These are phyloP conservation scores for Aspergillus leporis DNA, from an alignment of 495 filamentous ascomycete species.

Conservation along the genomic window DNA sequence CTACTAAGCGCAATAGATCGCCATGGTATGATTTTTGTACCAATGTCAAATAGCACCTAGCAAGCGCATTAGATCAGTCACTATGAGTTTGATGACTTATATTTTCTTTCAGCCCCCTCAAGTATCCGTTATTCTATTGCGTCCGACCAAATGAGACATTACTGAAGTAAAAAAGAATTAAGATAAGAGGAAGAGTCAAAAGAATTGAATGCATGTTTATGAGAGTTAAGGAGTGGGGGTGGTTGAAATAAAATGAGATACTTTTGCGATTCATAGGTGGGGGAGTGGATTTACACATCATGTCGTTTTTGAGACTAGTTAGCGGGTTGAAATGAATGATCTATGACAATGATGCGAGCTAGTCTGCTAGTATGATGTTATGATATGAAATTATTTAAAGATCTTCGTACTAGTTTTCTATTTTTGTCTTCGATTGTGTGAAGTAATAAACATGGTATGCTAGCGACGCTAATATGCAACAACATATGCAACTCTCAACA, in stretches of 20 bases:
- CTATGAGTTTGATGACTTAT: constrained; percentile 22
- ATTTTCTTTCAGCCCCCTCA: constrained; percentile 6
- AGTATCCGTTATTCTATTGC: neutral
- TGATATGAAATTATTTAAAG: neutral
- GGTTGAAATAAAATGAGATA: constrained; percentile 3
- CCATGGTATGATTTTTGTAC: neutral
- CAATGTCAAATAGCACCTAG: constrained; percentile 6
- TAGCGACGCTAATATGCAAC: constrained; percentile 6
- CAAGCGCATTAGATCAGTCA: constrained; percentile 7
- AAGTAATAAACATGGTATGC: neutral
- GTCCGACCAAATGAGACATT: constrained; percentile 1
- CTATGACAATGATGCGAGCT: neutral
- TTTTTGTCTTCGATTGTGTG: neutral
- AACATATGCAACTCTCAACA: neutral
- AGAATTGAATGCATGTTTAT: neutral
- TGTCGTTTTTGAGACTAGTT: neutral
- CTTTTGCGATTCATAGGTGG: neutral
- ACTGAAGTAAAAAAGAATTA: constrained; percentile 6
- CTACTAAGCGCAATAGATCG: constrained; percentile 31
- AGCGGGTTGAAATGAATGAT: constrained; percentile 8
- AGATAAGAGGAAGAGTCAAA: neutral
- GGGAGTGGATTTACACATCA: neutral
- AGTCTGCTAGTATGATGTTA: neutral
- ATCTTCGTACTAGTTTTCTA: neutral
- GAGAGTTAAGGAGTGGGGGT: neutral